Conservation (phyloP, 345 rosid genomes). For the Camelina neglecta region DNA sequence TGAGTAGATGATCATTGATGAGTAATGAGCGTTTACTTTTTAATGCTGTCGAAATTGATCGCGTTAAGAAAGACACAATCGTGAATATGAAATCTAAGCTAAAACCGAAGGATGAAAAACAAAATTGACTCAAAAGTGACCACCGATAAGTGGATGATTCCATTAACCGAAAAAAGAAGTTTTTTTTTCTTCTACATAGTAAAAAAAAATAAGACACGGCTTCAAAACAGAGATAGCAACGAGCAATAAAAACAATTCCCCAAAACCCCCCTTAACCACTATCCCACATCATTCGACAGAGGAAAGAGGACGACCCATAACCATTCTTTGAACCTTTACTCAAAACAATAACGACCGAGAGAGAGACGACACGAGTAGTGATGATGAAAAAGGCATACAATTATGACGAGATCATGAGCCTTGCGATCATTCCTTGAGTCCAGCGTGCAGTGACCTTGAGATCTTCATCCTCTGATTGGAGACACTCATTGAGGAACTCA, state of each 20-base stretch:
- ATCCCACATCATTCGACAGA: conserved; percentile 34
- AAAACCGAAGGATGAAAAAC: background rate
- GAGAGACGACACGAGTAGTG: conserved; percentile 3
- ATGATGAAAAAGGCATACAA: background rate
- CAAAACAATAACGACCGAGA: conserved; percentile 33
- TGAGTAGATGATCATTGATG: background rate
- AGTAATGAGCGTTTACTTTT: background rate
- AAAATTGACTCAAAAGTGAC: conserved; percentile 25
- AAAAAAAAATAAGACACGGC: conserved; percentile 2
- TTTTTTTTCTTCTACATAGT: conserved; percentile 11
- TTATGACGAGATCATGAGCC: conserved; percentile 59
- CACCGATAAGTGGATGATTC: conserved; percentile 39
- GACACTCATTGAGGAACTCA: conserved; percentile 76
- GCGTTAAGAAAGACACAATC: background rate
- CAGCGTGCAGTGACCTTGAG: conserved; percentile 86
- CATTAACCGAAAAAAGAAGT: conserved; percentile 8
- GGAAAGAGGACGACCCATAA: conserved; percentile 37
- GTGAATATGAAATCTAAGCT: background rate
- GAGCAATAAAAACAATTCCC: conserved; percentile 25
- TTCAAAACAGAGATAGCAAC: conserved; percentile 25
- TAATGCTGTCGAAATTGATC: background rate
- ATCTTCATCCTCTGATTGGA: conserved; percentile 80
- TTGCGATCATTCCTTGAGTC: conserved; percentile 88
- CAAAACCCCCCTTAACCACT: conserved; percentile 28
- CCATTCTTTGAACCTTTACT: conserved; percentile 29